These are phyloP conservation scores for Aegilops umbellulata DNA, from an alignment of 176 grass and related monocot genomes.

Conservation along the genomic window DNA sequence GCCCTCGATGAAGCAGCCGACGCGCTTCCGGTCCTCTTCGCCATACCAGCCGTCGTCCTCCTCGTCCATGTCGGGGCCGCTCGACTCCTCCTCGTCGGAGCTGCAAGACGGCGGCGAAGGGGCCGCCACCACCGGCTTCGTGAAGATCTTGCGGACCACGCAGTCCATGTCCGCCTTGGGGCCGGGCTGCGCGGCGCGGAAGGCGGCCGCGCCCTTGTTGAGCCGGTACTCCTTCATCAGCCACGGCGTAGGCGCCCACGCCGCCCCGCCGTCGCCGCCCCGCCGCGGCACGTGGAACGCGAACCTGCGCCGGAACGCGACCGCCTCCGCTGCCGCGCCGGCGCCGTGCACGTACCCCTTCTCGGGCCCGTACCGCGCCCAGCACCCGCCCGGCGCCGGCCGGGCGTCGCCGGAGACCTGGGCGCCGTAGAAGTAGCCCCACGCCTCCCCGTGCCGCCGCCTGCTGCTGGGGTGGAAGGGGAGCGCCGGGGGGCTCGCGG, in stretches of 20 bases:
- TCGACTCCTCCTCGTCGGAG: background rate
- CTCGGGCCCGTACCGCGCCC: background rate
- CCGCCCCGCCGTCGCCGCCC: background rate
- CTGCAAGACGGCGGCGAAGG: background rate
- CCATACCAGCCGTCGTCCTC: background rate
- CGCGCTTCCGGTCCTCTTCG: conserved; percentile 3
- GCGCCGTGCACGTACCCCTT: conserved; percentile 13
- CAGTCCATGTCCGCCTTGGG: background rate
- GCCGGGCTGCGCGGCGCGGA: background rate
- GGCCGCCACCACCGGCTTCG: background rate
- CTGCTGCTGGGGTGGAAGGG: background rate
- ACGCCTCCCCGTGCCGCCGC: background rate
- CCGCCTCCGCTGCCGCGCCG: background rate
- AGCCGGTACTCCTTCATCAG: conserved; percentile 21
- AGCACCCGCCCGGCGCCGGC: background rate
- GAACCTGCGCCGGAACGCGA: conserved; percentile 5
- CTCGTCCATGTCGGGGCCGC: background rate
- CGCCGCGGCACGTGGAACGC: background rate
- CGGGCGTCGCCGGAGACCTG: background rate
- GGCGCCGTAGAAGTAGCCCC: background rate
- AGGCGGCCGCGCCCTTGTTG: background rate
- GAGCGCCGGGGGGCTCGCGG: background rate
- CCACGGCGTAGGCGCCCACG: background rate
- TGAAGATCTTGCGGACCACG: conserved; percentile 15
- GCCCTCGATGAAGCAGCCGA: background rate